phyloP scores from a whole-genome alignment of 345 rosid genomes.

The Brassica cretica region DNA sequence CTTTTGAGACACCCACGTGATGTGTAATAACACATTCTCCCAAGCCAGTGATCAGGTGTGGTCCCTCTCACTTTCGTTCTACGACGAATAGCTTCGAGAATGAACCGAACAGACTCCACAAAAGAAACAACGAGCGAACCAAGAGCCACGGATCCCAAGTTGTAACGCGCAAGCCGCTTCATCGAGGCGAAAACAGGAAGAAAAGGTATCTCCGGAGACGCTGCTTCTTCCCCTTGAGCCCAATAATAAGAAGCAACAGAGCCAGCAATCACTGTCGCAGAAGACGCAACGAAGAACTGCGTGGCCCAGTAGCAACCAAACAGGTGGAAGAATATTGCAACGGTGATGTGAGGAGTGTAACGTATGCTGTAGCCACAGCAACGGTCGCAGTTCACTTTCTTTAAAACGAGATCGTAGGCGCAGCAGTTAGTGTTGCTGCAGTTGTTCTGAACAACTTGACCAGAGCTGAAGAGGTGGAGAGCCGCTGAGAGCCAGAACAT shows the following conservation, averaged over 20 bases:
- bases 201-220: conserved; percentile 86
- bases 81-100: conserved; percentile 87
- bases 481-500: conserved; percentile 96
- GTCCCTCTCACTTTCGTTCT: conserved; percentile 57
- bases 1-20: conserved; percentile 59
- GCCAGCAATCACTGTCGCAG: conserved; percentile 88
- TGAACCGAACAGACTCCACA: conserved; percentile 88
- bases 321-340: conserved; percentile 88
- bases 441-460: conserved; percentile 72
- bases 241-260: conserved; percentile 97
- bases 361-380: conserved; percentile 89
- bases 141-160: conserved; percentile 91
- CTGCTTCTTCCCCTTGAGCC: conserved; percentile 73
- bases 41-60: conserved; percentile 64
- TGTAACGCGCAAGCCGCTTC: conserved; percentile 83
- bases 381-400: conserved; percentile 78
- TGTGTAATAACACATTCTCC: conserved; percentile 56
- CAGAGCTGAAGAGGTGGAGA: conserved; percentile 90
- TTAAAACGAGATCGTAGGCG: conserved; percentile 75
- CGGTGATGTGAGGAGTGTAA: conserved; percentile 90
- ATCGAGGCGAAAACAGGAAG: conserved; percentile 94
- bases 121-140: conserved; percentile 86
- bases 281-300: conserved; percentile 78
- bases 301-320: conserved; percentile 99
- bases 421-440: conserved; percentile 80